Percentiles rank a stretch among this genome's conserved stretches.
phyloP scores from a whole-genome alignment of 208 protist genomes.

The Wallacemonas sp. region DNA sequence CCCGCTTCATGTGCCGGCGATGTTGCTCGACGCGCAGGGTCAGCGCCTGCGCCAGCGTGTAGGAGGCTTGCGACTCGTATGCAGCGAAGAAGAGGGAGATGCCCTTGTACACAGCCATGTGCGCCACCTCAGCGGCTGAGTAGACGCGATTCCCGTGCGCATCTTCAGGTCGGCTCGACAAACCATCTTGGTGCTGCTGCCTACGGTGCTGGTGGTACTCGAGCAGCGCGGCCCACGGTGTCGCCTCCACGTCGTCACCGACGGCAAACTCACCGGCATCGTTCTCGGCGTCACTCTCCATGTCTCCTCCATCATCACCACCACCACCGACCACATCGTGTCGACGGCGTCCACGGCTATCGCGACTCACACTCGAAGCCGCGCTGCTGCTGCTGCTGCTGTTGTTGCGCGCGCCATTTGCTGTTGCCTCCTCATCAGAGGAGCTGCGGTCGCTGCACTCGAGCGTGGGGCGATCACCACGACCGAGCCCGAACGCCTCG shows the following conservation, averaged over 20 bases:
- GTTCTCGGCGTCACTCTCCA: neutral
- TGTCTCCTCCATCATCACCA: neutral
- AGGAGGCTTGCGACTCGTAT: conserved; percentile 37
- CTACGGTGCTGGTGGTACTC: conserved; percentile 2
- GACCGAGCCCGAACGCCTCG: neutral
- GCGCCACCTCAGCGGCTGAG: conserved; percentile 18
- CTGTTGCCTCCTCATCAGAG: neutral
- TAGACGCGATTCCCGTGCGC: neutral
- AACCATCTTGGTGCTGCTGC: too few species aligned
- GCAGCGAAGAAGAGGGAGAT: conserved; percentile 57
- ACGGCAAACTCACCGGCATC: too few species aligned
- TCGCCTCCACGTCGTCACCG: neutral
- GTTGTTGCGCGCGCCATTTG: neutral
- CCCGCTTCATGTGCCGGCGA: neutral
- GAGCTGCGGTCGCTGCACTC: neutral
- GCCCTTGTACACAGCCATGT: conserved; percentile 44
- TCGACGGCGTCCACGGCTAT: neutral
- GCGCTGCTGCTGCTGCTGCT: neutral
- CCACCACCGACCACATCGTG: conserved; percentile 4
- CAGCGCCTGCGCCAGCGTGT: conserved; percentile 63
- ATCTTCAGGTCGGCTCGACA: too few species aligned
- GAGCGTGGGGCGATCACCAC: neutral
- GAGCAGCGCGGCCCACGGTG: conserved; percentile 10
- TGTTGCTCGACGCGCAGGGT: conserved; percentile 1
- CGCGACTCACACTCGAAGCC: neutral